phyloP scores from a whole-genome alignment of 306 rosid genomes.

The Quercus suber region DNA sequence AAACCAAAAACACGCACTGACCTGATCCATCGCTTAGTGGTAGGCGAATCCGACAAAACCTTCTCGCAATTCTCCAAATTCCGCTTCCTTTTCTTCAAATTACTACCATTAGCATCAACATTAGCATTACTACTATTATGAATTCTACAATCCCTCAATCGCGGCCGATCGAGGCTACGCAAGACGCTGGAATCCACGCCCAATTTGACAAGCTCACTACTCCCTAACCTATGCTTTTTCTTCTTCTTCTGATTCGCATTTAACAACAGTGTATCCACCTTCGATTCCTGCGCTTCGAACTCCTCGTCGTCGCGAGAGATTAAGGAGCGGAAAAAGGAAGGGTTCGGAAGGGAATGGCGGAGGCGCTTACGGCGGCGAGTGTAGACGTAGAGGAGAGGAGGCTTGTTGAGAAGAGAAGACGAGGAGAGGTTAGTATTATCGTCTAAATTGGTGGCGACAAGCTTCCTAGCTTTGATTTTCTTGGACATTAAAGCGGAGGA shows the following conservation, averaged over 20 bases:
- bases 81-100: slow-evolving; percentile 36
- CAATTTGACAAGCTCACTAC: slow-evolving; percentile 60
- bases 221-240: slow-evolving; percentile 51
- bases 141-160: slow-evolving; percentile 76
- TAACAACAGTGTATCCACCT: slow-evolving; percentile 18
- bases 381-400: slow-evolving; percentile 57
- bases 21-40: slow-evolving; percentile 80
- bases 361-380: slow-evolving; percentile 63
- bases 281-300: not conserved
- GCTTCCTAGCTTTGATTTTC: slow-evolving; percentile 84
- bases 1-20: slow-evolving; percentile 11
- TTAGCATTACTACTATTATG: slow-evolving; percentile 1
- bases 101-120: slow-evolving; percentile 11
- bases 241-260: slow-evolving; percentile 18
- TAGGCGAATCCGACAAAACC: slow-evolving; percentile 38
- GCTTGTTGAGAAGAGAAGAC: slow-evolving; percentile 21
- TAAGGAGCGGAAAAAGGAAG: slow-evolving; percentile 33
- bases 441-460: slow-evolving; percentile 27
- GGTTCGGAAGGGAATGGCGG: slow-evolving; percentile 7
- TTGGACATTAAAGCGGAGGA: slow-evolving; percentile 94
- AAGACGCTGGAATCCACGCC: slow-evolving; percentile 62
- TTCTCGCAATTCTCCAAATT: slow-evolving; percentile 36
- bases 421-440: slow-evolving; percentile 17
- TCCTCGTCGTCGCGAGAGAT: slow-evolving; percentile 18
- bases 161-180: slow-evolving; percentile 47